Evolutionary conservation across 2,329 filamentous ascomycete species (phyloP).

Genomic region (Venturia pyrina): DNA sequence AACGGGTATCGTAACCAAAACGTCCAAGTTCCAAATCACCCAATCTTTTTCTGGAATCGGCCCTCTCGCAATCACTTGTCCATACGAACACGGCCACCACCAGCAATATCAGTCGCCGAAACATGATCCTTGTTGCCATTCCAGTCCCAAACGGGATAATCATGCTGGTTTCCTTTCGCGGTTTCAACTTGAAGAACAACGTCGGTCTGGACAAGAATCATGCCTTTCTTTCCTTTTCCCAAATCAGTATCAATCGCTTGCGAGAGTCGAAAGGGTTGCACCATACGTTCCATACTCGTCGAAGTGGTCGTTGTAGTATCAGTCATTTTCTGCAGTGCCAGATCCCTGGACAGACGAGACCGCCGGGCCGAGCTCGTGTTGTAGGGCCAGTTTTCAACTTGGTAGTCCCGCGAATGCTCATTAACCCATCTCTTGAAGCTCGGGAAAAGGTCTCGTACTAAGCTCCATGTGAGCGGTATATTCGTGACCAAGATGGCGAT

Average conservation of each 20-base stretch:
- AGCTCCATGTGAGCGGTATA: background rate
- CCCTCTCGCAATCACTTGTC: background rate
- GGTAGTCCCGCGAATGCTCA: background rate
- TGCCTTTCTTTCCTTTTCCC: background rate
- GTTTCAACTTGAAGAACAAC: background rate
- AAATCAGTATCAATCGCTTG: background rate
- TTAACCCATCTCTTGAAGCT: constrained; percentile 1
- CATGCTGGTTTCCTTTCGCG: background rate
- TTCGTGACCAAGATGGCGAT: background rate
- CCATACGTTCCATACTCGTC: background rate
- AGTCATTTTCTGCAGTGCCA: background rate
- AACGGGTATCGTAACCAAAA: background rate
- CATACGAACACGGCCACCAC: background rate
- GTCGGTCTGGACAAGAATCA: background rate
- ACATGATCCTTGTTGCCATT: background rate
- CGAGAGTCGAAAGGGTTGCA: background rate
- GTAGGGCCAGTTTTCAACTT: background rate
- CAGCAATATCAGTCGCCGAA: background rate
- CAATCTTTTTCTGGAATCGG: no score
- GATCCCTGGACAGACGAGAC: background rate
- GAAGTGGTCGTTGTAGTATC: background rate
- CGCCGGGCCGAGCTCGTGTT: background rate
- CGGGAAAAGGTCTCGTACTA: background rate
- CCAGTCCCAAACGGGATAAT: background rate
- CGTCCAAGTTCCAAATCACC: no score